Percentiles rank a stretch among this genome's conserved stretches.
Conservation (phyloP, 208 protist genomes). For the Angomonas ambiguus region DNA sequence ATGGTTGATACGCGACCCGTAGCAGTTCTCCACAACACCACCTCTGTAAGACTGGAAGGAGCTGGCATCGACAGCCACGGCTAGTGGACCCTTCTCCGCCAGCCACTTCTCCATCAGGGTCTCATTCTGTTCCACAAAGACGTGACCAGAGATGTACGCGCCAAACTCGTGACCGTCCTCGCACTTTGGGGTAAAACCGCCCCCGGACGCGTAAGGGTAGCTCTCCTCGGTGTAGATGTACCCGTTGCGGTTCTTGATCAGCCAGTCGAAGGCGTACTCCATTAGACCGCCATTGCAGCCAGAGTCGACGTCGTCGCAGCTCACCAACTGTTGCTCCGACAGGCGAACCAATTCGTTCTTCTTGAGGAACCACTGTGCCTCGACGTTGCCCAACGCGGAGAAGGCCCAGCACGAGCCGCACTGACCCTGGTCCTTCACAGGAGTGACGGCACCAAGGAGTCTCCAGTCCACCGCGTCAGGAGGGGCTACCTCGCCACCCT, state of each 20-base stretch:
- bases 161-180: conserved; percentile 33
- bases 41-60: conserved; percentile 71
- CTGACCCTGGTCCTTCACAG: conserved; percentile 93
- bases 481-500: conserved; percentile 10
- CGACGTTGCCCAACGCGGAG: conserved; percentile 89
- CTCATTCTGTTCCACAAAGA: conserved; percentile 74
- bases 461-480: conserved; percentile 70
- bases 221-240: conserved; percentile 65
- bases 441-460: conserved; percentile 74
- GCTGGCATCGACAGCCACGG: conserved; percentile 90
- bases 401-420: conserved; percentile 98
- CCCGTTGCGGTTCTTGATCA: conserved; percentile 64
- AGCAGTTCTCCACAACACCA: conserved; percentile 71
- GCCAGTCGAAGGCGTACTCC: conserved; percentile 74
- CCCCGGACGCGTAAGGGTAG: conserved; percentile 86
- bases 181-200: conserved; percentile 32
- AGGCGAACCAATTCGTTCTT: conserved; percentile 36
- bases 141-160: conserved; percentile 59
- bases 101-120: conserved; percentile 66
- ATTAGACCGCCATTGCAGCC: conserved; percentile 92
- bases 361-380: conserved; percentile 50
- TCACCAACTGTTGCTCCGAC: conserved; percentile 94
- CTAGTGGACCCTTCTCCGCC: conserved; percentile 67
- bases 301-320: conserved; percentile 80
- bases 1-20: conserved; percentile 69